Base-by-base conservation (phyloP, 495 filamentous ascomycete species). In the Aspergillus homomorphus region DNA sequence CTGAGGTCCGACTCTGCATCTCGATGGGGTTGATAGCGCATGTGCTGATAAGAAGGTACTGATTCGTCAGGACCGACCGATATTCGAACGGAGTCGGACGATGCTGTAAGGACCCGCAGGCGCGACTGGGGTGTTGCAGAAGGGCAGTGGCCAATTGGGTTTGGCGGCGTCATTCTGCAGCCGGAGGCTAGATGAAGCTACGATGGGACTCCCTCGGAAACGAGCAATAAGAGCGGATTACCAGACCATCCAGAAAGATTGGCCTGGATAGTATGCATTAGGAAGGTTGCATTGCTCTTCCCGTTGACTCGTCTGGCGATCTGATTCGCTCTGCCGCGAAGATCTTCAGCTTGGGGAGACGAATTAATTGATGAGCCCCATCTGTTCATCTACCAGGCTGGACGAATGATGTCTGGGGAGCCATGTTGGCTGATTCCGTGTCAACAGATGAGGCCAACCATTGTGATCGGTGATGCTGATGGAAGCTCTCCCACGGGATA, bases 31-130 rank as follows among this genome's bases (percentile, higher is more conserved):
- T 54, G 58, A 66, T 66, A 53, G 57, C 73, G 70, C 71, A 74
- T 75, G 73, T 62, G 16, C 54, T 59, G 68, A 67, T 67, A 68
- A 73, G 58, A 58, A 59, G 15, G n/a, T 30, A 57, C 64, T 73
- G 68, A 76, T 76, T 76, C 57, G 64, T 57, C 45, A 20, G 38
- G n/a, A 43, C 16, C 24, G 49, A 60, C 53, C 28, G 33, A 50
- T 45, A 56, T 38, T 28, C 23, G 16, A 53, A 45, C 45, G 59
- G 30, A 46, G 54, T 61, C 60, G 55, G 46, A 55, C 20, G 52
- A 46, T 38, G 22, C 57, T 45, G 51, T 59, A 22, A 43, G 49
- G 56, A 38, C 58, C 41, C 56, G 58, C 51, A 50, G 43, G 44
- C n/a, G 48, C 23, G 42, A 24, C 24, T 20, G 51, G 30, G 30